Conservation (phyloP, 2,329 filamentous ascomycete species). For the Neofusicoccum laricinum region DNA sequence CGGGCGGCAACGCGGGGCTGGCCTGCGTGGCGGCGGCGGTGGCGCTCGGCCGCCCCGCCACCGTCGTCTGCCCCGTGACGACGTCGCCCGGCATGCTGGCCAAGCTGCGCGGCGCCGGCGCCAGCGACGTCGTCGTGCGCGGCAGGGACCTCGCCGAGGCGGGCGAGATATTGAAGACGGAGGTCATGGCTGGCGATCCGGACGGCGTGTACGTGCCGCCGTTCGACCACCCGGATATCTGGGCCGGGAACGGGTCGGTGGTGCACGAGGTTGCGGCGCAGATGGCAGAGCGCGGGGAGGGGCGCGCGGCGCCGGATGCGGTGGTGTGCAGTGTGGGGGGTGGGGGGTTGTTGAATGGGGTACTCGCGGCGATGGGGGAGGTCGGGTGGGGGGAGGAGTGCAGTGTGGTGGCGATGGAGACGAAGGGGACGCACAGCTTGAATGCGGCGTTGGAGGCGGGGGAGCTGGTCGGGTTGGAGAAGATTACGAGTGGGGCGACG, state of each 20-base stretch:
- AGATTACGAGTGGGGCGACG: conserved; percentile 73
- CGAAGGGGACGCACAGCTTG: conserved; percentile 68
- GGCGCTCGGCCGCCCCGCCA: conserved; percentile 62
- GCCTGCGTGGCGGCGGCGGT: conserved; percentile 73
- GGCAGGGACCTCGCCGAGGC: conserved; percentile 69
- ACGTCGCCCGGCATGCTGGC: conserved; percentile 68
- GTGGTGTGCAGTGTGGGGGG: conserved; percentile 79
- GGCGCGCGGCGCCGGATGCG: conserved; percentile 56
- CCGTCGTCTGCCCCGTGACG: conserved; percentile 68
- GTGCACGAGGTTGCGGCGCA: conserved; percentile 51
- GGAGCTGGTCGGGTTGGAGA: conserved; percentile 58
- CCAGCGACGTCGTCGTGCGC: conserved; percentile 63
- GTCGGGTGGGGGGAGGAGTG: conserved; percentile 9
- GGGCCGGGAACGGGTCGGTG: conserved; percentile 62
- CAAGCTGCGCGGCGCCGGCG: conserved; percentile 67
- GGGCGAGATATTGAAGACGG: conserved; percentile 61
- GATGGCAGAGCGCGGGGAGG: conserved; percentile 32
- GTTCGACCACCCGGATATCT: conserved; percentile 67
- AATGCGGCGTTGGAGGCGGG: conserved; percentile 58
- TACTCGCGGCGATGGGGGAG: conserved; percentile 46
- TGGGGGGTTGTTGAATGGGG: conserved; percentile 73
- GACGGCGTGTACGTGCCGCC: conserved; percentile 62
- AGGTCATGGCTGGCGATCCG: conserved; percentile 47
- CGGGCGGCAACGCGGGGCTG: conserved; percentile 80
- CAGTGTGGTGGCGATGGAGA: conserved; percentile 71